These are phyloP conservation scores for Lenzites betulinus DNA, from an alignment of 768 basidiomycete genomes.

Conservation along the genomic window DNA sequence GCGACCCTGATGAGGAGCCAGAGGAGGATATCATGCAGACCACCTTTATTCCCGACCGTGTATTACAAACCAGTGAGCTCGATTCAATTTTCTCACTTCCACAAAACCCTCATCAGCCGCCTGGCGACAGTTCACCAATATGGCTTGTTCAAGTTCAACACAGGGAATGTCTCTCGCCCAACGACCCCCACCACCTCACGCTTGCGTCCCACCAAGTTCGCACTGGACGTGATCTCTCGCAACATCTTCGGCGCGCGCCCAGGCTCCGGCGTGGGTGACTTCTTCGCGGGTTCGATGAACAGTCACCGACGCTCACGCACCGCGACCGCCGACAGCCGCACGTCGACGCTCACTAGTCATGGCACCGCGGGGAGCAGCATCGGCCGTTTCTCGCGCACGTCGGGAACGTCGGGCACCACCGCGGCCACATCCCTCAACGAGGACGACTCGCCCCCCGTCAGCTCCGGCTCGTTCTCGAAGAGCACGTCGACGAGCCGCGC, in stretches of 20 bases:
- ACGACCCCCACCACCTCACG: slow-evolving; percentile 81
- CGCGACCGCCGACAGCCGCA: slow-evolving; percentile 50
- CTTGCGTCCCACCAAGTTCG: slow-evolving; percentile 78
- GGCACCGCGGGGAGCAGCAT: slow-evolving; percentile 67
- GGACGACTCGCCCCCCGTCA: slow-evolving; percentile 48
- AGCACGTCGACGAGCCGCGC: slow-evolving; percentile 32
- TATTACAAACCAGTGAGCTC: slow-evolving; percentile 76
- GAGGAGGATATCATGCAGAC: slow-evolving; percentile 87
- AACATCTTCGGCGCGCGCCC: slow-evolving; percentile 80
- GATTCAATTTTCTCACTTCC: too few species aligned
- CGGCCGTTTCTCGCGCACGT: slow-evolving; percentile 65
- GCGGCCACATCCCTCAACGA: slow-evolving; percentile 66
- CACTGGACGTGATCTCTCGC: slow-evolving; percentile 86
- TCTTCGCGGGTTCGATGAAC: slow-evolving; percentile 74
- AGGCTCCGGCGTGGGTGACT: slow-evolving; percentile 69
- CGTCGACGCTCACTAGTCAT: slow-evolving; percentile 72
- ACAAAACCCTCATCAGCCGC: too few species aligned
- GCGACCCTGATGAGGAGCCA: slow-evolving; percentile 68
- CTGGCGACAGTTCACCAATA: slow-evolving; percentile 74
- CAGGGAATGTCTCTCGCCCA: slow-evolving; percentile 75
- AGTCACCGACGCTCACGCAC: slow-evolving; percentile 72
- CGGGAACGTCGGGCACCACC: slow-evolving; percentile 69
- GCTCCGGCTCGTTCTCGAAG: slow-evolving; percentile 30
- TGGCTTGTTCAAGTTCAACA: slow-evolving; percentile 86
- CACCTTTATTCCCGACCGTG: slow-evolving; percentile 66